Conservation (phyloP, 2,329 filamentous ascomycete genomes). For the Fusarium pilosicola region DNA sequence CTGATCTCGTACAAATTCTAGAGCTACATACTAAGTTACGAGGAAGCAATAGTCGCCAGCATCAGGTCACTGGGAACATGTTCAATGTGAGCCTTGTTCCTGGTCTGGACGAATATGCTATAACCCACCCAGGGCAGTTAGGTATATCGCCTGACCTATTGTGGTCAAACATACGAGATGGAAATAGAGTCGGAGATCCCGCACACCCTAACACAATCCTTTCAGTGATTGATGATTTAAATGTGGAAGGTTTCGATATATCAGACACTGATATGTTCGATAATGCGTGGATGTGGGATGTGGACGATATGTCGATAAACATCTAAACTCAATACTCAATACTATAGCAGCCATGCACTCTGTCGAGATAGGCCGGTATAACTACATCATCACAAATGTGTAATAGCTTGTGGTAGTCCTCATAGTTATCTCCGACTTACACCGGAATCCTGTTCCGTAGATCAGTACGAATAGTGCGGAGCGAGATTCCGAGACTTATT, state of each 20-base stretch:
- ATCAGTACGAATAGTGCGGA: neutral
- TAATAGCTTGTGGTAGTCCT: neutral
- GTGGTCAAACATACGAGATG: conserved; percentile 24
- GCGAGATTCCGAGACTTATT: neutral
- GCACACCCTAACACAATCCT: conserved; percentile 20
- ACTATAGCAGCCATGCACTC: neutral
- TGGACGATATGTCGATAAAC: neutral
- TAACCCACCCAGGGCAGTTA: conserved; percentile 1
- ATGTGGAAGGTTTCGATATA: conserved; percentile 3
- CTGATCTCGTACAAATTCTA: conserved; percentile 28
- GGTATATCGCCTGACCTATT: conserved; percentile 28
- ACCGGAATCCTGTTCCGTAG: conserved; percentile 12
- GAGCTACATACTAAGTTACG: conserved; percentile 29
- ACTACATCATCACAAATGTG: neutral
- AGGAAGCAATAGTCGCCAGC: neutral
- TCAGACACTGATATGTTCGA: conserved; percentile 22
- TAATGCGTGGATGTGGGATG: conserved; percentile 28
- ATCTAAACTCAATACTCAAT: neutral
- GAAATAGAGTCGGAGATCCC: neutral
- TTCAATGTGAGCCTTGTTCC: neutral
- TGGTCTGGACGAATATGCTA: conserved; percentile 16
- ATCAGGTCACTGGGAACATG: neutral
- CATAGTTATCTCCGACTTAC: neutral
- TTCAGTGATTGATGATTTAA: conserved; percentile 31
- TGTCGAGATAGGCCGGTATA: neutral